Evolutionary conservation across 192 early-diverging fungal genomes (phyloP).

Genomic region (Coemansia sp.): DNA sequence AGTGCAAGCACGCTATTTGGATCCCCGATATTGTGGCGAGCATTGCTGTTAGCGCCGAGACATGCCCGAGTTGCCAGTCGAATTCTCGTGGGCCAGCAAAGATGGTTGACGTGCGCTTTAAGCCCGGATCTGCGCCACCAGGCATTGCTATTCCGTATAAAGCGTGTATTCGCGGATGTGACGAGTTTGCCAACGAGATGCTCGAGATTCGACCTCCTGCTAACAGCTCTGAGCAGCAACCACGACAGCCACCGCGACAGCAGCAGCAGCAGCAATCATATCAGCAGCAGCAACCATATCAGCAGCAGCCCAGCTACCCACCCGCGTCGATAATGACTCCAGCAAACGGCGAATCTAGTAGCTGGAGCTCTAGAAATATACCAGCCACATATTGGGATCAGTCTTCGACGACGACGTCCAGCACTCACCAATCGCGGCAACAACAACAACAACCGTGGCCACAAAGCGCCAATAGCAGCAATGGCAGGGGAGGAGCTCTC

Average conservation of each 20-base stretch:
- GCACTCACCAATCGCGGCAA: not conserved
- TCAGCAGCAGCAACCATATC: conserved; percentile 20
- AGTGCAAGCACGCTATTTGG: conserved; percentile 51
- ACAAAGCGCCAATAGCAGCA: conserved; percentile 1
- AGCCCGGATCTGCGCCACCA: conserved; percentile 37
- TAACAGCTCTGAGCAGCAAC: conserved; percentile 5
- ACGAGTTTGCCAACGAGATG: conserved; percentile 50
- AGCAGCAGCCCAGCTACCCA: not conserved
- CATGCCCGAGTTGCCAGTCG: conserved; percentile 29
- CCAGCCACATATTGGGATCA: not conserved
- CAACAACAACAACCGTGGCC: not conserved
- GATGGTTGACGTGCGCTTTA: conserved; percentile 37
- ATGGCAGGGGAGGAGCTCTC: not conserved
- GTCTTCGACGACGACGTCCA: not conserved
- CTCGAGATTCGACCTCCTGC: conserved; percentile 17
- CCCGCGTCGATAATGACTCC: not conserved
- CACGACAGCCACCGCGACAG: too few species aligned
- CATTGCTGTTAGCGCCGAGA: conserved; percentile 11
- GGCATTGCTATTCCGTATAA: conserved; percentile 20
- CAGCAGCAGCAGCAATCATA: too few species aligned
- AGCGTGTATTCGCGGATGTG: conserved; percentile 47
- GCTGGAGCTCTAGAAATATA: not conserved
- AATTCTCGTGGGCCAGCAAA: conserved; percentile 14
- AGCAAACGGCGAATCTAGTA: not conserved
- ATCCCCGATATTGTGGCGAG: conserved; percentile 31